Conservation (phyloP, 2,329 filamentous ascomycete species). For the Cladobotryum protrusum region DNA sequence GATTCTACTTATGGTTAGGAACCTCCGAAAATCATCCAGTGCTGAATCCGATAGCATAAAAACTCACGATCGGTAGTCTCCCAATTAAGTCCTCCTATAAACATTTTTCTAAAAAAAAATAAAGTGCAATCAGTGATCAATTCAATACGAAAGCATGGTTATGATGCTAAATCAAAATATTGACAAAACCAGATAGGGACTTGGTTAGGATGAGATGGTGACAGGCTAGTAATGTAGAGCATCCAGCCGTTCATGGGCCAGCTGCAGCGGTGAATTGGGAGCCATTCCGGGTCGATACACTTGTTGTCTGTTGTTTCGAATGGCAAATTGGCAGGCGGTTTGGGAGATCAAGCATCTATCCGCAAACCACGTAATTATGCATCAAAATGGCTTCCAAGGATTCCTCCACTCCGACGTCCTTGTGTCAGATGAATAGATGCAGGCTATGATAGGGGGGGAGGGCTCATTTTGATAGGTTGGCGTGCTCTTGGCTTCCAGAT, state of each 20-base stretch:
- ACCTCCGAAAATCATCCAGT: constrained; percentile 9
- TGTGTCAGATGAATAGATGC: neutral
- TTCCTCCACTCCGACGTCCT: neutral
- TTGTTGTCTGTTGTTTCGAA: neutral
- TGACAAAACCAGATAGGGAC: neutral
- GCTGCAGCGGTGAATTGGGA: too few relatives aligned
- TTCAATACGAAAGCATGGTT: neutral
- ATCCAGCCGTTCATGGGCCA: neutral
- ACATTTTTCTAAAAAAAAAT: constrained; percentile 82
- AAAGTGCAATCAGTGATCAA: neutral
- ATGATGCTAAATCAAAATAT: neutral
- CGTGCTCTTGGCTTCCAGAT: neutral
- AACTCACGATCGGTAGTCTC: constrained; percentile 94
- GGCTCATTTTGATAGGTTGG: neutral
- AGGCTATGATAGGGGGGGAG: too few relatives aligned
- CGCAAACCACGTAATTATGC: neutral
- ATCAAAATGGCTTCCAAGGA: neutral
- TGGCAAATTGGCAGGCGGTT: neutral
- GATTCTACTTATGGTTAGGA: constrained; percentile 59
- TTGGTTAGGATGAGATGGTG: neutral
- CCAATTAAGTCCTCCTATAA: constrained; percentile 98
- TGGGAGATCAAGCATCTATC: neutral
- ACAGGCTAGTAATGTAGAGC: neutral
- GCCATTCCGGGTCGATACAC: neutral
- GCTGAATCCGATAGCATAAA: neutral